phyloP scores from a whole-genome alignment of 1,284 basidiomycete genomes.

The Vanrija sp. region DNA sequence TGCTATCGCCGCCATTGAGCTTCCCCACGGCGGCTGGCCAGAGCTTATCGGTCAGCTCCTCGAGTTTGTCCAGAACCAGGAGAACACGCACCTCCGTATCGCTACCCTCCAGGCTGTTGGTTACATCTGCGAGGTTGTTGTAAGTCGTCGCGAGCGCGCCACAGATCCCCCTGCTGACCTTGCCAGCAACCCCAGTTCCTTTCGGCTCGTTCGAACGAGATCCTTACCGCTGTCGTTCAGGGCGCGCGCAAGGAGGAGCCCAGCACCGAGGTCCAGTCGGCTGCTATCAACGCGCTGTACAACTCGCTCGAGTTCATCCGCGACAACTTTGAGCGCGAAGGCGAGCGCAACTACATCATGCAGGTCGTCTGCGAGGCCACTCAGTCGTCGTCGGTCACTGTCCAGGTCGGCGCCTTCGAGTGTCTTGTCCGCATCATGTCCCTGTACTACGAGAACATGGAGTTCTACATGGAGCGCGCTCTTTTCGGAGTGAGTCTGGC shows the following conservation, averaged over 20 bases:
- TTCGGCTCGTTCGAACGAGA: conserved; percentile 87
- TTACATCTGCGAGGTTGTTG: conserved; percentile 93
- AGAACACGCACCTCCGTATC: conserved; percentile 75
- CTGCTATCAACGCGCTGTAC: conserved; percentile 86
- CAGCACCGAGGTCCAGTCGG: conserved; percentile 88
- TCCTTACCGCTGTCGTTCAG: conserved; percentile 96
- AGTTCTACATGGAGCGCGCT: conserved; percentile 98
- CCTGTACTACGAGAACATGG: conserved; percentile 99
- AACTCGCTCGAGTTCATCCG: conserved; percentile 98
- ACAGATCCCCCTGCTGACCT: not conserved
- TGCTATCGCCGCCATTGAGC: conserved; percentile 88
- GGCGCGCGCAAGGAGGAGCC: conserved; percentile 95
- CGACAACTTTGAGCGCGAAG: conserved; percentile 98
- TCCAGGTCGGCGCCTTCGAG: conserved; percentile 91
- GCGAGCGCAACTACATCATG: conserved; percentile 99
- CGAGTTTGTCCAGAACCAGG: conserved; percentile 74
- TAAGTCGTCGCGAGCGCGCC: conserved; percentile 70
- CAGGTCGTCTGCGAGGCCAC: conserved; percentile 99
- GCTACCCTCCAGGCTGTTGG: conserved; percentile 92
- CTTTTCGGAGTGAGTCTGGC: conserved; percentile 76
- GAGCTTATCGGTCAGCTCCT: conserved; percentile 85
- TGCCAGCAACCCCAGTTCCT: conserved; percentile 83
- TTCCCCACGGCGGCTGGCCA: conserved; percentile 81
- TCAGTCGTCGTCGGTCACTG: conserved; percentile 69
- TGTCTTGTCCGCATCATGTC: conserved; percentile 96